Evolutionary conservation across 1,284 basidiomycete species (phyloP), one percentile per base, ranked within the genome.

Genomic region (Melampsora abietis-canadensis): DNA sequence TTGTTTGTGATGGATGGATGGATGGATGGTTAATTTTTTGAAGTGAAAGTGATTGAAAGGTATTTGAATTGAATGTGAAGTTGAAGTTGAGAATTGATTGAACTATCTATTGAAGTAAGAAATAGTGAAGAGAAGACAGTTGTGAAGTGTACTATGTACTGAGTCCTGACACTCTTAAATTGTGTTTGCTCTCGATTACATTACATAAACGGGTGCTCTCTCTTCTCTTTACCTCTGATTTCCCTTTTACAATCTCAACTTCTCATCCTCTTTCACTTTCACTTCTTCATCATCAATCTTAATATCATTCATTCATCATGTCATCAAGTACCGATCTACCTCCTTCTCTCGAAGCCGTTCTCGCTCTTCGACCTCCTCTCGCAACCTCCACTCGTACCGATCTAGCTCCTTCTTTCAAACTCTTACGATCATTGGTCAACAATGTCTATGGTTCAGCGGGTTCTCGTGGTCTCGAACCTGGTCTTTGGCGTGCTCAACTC

Each of bases 351-450:
- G 4, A 61, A 14, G 44, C 72, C 14, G 54, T 75, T 61, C 57
- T 75, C 6, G 54, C 72, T 21, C 72, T 75, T 31, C 64, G 72
- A 27, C 72, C 72, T 5, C 72, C 72, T 30, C 57, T 75, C 17
- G 72, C 72, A 8, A 75, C 72, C 19, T 75, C 72, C 19, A 75
- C 72, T 15, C 51, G 72, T 6, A 75, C 72, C 44, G 65, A 75
- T 48, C 72, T 75, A 3, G 72, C 72, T 14, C 72, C 72, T 19
- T 75, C 72, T 44, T 75, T 75, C 44, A 66, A 75, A 30, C 72
- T 75, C 0, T 62, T 75, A 14, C 72, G 64, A 10, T 67, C 72
- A 2, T 54, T 67, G 54, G 72, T 67, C 34, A 66, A 75, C 30
- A 19, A 27, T 8, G 46, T 75, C 37, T 75, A 67, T 40, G 72